Evolutionary conservation across 1,284 basidiomycete genomes (phyloP).

Genomic region (Quambalaria eucalypti): DNA sequence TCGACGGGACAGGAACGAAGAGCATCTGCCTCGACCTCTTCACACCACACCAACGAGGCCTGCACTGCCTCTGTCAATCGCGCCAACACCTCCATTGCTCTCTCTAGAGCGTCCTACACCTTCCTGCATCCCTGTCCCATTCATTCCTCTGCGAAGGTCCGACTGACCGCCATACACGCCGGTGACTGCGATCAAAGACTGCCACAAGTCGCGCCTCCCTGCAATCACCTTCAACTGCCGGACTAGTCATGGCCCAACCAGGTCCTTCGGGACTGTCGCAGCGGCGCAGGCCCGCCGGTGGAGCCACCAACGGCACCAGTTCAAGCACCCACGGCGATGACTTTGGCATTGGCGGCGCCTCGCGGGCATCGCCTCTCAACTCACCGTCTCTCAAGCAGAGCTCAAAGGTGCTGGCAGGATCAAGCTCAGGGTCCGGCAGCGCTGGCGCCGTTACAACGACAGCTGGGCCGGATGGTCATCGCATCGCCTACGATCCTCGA

Average conservation of each 20-base stretch:
- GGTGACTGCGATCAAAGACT: too few species aligned
- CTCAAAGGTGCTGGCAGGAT: background rate
- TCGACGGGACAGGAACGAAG: too few species aligned
- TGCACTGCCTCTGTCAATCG: too few species aligned
- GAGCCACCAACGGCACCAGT: background rate
- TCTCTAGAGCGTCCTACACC: too few species aligned
- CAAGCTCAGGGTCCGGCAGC: background rate
- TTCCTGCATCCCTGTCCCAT: too few species aligned
- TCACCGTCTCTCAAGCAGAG: background rate
- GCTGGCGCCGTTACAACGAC: background rate
- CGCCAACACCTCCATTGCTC: too few species aligned
- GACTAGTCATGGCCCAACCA: constrained; percentile 1
- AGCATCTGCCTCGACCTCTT: too few species aligned
- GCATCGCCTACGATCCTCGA: constrained; percentile 83
- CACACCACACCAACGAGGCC: too few species aligned
- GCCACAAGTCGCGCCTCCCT: too few species aligned
- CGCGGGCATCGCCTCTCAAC: background rate
- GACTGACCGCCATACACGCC: too few species aligned
- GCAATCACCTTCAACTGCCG: too few species aligned
- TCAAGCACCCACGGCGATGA: background rate
- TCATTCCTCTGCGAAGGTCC: too few species aligned
- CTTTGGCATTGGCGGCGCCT: background rate
- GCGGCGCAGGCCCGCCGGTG: background rate
- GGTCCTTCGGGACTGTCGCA: constrained; percentile 1
- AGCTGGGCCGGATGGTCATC: constrained; percentile 15